A percentile compares a stretch with the other conserved stretches of the same genome.
phyloP scores from a whole-genome alignment of 1,284 basidiomycete species.

The Rhodotorula glutinis region DNA sequence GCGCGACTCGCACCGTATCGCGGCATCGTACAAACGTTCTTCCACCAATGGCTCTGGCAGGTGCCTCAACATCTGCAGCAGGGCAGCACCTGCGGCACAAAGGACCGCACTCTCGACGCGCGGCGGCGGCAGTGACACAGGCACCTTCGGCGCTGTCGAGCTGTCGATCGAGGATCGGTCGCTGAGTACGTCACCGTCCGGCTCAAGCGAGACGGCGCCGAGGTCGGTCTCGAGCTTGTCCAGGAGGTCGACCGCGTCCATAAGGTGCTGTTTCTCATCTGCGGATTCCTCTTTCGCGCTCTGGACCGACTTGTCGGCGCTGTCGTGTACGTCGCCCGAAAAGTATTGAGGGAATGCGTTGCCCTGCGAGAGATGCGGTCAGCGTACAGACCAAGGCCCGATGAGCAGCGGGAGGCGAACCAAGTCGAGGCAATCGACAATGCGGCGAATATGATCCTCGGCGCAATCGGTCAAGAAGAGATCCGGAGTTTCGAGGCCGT shows the following conservation, averaged over 20 bases:
- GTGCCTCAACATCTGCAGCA: slow-evolving; percentile 13
- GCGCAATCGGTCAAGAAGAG: slow-evolving; percentile 20
- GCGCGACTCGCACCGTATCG: slow-evolving; percentile 16
- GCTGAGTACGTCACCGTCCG: no score
- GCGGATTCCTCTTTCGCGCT: no score
- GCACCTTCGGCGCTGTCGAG: no score
- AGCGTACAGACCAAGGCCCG: no score
- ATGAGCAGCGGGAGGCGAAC: not conserved
- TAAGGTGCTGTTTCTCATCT: not conserved
- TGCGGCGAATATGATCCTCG: slow-evolving; percentile 2
- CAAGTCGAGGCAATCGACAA: slow-evolving; percentile 27
- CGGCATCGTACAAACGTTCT: slow-evolving; percentile 11
- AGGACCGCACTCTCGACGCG: no score
- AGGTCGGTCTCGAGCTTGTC: slow-evolving; percentile 7
- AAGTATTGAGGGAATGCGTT: no score
- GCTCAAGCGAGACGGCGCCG: no score
- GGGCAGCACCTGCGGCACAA: slow-evolving; percentile 9
- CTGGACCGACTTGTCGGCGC: no score
- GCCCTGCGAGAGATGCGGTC: no score
- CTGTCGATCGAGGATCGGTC: no score
- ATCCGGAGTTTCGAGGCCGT: slow-evolving; percentile 12
- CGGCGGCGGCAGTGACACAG: no score
- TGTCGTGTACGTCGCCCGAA: no score
- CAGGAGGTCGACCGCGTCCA: slow-evolving; percentile 14
- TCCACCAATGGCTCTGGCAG: slow-evolving; percentile 28